Conservation (phyloP, 176 grass and related monocot species). For the Neostapfia colusana region DNA sequence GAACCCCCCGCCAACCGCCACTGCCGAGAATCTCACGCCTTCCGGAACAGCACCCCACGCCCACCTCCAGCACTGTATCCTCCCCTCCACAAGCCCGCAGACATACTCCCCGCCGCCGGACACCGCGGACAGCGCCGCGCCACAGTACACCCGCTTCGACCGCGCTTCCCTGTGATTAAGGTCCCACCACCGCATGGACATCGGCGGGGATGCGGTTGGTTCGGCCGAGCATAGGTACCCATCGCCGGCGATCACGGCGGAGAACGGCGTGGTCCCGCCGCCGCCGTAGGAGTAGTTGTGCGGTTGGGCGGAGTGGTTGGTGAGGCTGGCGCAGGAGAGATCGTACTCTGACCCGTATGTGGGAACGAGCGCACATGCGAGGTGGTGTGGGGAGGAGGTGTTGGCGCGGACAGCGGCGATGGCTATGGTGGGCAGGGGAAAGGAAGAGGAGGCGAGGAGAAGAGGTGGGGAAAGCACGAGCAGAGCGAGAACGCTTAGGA, state of each 20-base stretch:
- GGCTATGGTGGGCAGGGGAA: constrained; percentile 67
- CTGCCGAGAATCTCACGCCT: constrained; percentile 41
- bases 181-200: constrained; percentile 85
- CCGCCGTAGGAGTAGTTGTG: constrained; percentile 44
- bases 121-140: constrained; percentile 51
- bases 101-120: constrained; percentile 66
- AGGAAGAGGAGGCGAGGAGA: constrained; percentile 38
- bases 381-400: constrained; percentile 21
- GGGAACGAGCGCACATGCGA: constrained; percentile 56
- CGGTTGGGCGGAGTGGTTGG: constrained; percentile 12
- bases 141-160: constrained; percentile 71
- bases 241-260: constrained; percentile 73
- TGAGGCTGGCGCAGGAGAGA: constrained; percentile 35
- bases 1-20: constrained; percentile 70
- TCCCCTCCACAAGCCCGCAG: constrained; percentile 48
- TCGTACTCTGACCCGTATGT: background rate
- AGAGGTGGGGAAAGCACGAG: constrained; percentile 14
- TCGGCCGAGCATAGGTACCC: constrained; percentile 68
- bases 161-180: background rate
- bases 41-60: constrained; percentile 12
- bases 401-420: constrained; percentile 50
- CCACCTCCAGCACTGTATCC: constrained; percentile 77
- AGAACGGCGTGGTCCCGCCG: constrained; percentile 36
- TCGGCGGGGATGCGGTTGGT: background rate
- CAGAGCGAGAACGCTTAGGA: constrained; percentile 17